Percentiles rank a stretch among this genome's conserved stretches.
These are phyloP conservation scores for Eremomyces bilateralis DNA, from an alignment of 495 filamentous ascomycete species.

Conservation along the genomic window DNA sequence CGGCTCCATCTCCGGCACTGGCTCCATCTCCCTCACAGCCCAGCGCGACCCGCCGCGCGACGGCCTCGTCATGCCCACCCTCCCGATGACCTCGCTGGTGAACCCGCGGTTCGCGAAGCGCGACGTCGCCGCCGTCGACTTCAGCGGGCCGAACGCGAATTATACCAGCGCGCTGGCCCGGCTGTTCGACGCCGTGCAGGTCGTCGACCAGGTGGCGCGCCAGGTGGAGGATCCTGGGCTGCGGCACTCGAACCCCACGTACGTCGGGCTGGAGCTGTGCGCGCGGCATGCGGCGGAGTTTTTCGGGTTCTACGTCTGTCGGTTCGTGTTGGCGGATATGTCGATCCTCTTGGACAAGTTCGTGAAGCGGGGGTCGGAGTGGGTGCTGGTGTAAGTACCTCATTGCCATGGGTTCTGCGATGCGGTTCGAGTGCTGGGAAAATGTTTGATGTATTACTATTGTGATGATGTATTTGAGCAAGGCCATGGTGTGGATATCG, in stretches of 20 bases:
- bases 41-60: conserved; percentile 33
- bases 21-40: conserved; percentile 13
- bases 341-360: conserved; percentile 84
- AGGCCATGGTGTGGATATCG: too few species aligned
- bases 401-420: too few species aligned
- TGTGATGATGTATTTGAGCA: too few species aligned
- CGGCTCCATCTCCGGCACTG: conserved; percentile 11
- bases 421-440: too few species aligned
- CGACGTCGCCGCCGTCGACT: conserved; percentile 43
- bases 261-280: conserved; percentile 83
- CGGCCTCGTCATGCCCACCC: conserved; percentile 37
- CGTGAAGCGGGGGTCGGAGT: conserved; percentile 87
- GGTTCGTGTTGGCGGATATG: conserved; percentile 75
- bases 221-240: conserved; percentile 88
- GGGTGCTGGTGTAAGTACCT: conserved; percentile 57
- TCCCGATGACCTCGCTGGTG: conserved; percentile 61
- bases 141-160: conserved; percentile 61
- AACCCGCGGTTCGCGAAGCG: conserved; percentile 34
- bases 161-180: conserved; percentile 84
- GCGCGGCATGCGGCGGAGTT: conserved; percentile 91
- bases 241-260: conserved; percentile 60
- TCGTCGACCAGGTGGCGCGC: conserved; percentile 85
- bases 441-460: too few species aligned
- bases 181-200: conserved; percentile 84
- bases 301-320: conserved; percentile 90